Percentiles rank a stretch among this genome's conserved stretches.
Conservation (phyloP, 192 early-diverging fungal genomes). For the Entophlyctis helioformis region DNA sequence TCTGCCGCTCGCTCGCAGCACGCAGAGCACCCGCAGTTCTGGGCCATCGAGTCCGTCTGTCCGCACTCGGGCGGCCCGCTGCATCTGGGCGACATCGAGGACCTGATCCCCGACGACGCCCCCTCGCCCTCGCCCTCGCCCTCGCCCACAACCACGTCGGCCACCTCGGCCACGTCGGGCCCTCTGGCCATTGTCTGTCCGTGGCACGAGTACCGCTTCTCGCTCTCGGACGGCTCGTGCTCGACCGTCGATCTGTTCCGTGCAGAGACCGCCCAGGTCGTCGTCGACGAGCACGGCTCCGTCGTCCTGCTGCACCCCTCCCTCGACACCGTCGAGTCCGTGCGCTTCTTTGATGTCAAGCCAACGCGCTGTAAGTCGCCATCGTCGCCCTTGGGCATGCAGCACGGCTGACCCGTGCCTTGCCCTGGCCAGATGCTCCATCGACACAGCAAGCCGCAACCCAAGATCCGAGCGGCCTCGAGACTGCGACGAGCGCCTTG, state of each 20-base stretch:
- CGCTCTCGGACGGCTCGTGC: slow-evolving; percentile 8
- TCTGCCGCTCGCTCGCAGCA: no score
- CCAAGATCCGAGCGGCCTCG: no score
- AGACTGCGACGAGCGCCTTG: no score
- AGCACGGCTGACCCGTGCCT: no score
- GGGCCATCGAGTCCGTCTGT: slow-evolving; percentile 23
- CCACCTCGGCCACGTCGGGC: no score
- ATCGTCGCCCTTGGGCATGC: no score
- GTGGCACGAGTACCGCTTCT: slow-evolving; percentile 32
- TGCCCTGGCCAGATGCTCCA: no score
- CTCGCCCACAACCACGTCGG: no score
- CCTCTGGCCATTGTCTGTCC: slow-evolving; percentile 40
- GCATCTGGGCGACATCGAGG: slow-evolving; percentile 29
- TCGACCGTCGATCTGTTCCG: slow-evolving; percentile 2
- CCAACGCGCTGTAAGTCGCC: neutral
- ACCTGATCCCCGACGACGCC: slow-evolving; percentile 2
- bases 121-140: no score
- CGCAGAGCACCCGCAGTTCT: no score
- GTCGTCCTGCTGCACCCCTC: neutral
- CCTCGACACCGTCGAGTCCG: neutral
- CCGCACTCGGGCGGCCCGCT: slow-evolving; percentile 31
- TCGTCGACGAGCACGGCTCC: neutral
- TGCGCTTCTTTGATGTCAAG: neutral
- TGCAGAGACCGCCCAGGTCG: neutral
- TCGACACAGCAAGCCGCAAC: no score